These are phyloP conservation scores for Hypoxylon cercidicola DNA, from an alignment of 495 filamentous ascomycete species.

Conservation along the genomic window DNA sequence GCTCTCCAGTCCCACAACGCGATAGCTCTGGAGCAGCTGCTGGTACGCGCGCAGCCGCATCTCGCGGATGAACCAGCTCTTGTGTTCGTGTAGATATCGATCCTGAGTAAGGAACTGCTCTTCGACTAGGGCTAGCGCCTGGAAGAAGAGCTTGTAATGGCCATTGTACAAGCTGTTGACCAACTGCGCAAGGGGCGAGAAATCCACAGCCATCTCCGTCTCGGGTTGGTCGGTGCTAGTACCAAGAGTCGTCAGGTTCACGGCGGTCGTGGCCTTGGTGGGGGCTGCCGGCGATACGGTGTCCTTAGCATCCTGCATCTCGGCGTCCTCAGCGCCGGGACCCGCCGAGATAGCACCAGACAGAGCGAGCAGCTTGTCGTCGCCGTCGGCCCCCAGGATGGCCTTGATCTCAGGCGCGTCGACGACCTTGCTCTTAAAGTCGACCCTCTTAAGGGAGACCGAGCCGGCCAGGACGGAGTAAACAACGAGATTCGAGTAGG, in stretches of 20 bases:
- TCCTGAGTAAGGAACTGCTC: constrained; percentile 93
- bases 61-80: constrained; percentile 94
- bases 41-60: constrained; percentile 96
- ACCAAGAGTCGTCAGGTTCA: constrained; percentile 86
- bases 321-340: constrained; percentile 78
- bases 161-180: constrained; percentile 92
- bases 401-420: constrained; percentile 98
- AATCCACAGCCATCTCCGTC: constrained; percentile 81
- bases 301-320: constrained; percentile 72
- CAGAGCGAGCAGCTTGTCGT: constrained; percentile 84
- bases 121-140: constrained; percentile 89
- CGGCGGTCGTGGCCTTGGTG: constrained; percentile 68
- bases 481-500: constrained; percentile 90
- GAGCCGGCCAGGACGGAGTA: constrained; percentile 96
- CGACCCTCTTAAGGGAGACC: constrained; percentile 91
- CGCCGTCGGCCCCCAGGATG: constrained; percentile 82
- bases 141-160: constrained; percentile 92
- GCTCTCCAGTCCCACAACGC: constrained; percentile 92
- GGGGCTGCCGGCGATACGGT: constrained; percentile 60
- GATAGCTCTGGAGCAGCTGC: constrained; percentile 96
- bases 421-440: constrained; percentile 98
- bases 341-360: constrained; percentile 80
- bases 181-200: constrained; percentile 81
- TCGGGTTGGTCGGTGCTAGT: constrained; percentile 73
- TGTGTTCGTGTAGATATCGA: constrained; percentile 92